Conservation (phyloP, 1,284 basidiomycete genomes). For the Boletus calvinii region DNA sequence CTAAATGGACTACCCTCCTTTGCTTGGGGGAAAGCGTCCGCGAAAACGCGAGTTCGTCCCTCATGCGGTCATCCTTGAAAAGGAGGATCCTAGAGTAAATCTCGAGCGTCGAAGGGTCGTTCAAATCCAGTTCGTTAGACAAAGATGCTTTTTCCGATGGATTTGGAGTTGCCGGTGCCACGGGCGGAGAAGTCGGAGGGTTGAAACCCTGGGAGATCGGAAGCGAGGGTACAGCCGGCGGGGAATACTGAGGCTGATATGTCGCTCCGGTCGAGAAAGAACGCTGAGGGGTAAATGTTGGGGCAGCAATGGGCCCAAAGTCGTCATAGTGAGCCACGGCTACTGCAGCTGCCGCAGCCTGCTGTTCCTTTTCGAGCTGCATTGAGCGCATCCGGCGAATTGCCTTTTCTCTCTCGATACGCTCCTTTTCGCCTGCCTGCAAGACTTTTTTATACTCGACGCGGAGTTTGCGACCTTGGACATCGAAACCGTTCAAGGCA, state of each 20-base stretch:
- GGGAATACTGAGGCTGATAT: slow-evolving; percentile 59
- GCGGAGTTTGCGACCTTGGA: slow-evolving; percentile 96
- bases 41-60: slow-evolving; percentile 96
- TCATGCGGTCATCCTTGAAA: slow-evolving; percentile 98
- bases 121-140: slow-evolving; percentile 84
- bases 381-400: slow-evolving; percentile 97
- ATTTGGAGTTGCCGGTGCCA: slow-evolving; percentile 57
- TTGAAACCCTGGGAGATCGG: slow-evolving; percentile 56
- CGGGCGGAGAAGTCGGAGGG: slow-evolving; percentile 46
- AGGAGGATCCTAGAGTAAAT: slow-evolving; percentile 96
- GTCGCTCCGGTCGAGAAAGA: slow-evolving; percentile 63
- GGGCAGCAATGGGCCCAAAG: slow-evolving; percentile 54
- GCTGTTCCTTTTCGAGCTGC: slow-evolving; percentile 84
- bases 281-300: slow-evolving; percentile 53
- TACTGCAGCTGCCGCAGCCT: slow-evolving; percentile 25
- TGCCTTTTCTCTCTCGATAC: slow-evolving; percentile 98
- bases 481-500: slow-evolving; percentile 93
- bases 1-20: slow-evolving; percentile 89
- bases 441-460: slow-evolving; percentile 99
- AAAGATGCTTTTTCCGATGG: slow-evolving; percentile 53
- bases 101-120: slow-evolving; percentile 93
- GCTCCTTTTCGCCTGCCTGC: slow-evolving; percentile 98
- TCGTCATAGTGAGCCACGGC: slow-evolving; percentile 59
- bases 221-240: slow-evolving; percentile 58
- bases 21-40: slow-evolving; percentile 83